These are phyloP conservation scores for Scedosporium aurantiacum DNA, from an alignment of 2,329 filamentous ascomycete genomes.

Conservation along the genomic window DNA sequence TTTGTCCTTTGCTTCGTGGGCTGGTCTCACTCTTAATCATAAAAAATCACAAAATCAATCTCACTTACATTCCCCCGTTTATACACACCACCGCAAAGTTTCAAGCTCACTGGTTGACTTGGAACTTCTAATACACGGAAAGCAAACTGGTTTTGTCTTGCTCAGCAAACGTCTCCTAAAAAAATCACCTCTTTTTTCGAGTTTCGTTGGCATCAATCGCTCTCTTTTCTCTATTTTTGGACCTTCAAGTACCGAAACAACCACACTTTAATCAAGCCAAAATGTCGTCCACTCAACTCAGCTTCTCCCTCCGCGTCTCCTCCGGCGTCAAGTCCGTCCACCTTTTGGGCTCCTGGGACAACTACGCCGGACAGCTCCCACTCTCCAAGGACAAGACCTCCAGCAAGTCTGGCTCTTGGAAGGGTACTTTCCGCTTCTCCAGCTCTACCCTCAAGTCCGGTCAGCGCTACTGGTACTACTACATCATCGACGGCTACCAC, in stretches of 20 bases:
- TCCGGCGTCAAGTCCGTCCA: constrained; percentile 96
- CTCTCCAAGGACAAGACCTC: constrained; percentile 78
- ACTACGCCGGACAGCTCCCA: constrained; percentile 88
- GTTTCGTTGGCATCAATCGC: too few species aligned
- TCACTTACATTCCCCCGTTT: constrained; percentile 10
- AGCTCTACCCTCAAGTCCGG: constrained; percentile 75
- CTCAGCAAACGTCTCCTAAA: constrained; percentile 12
- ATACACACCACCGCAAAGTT: not conserved
- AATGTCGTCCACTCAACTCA: constrained; percentile 58
- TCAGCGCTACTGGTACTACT: constrained; percentile 99
- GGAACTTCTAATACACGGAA: constrained; percentile 1
- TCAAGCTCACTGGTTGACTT: constrained; percentile 9
- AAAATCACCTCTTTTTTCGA: constrained; percentile 18
- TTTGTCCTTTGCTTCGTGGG: constrained; percentile 31
- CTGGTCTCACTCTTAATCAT: constrained; percentile 35
- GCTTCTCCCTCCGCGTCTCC: constrained; percentile 92
- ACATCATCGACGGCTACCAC: constrained; percentile 99
- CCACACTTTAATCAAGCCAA: constrained; percentile 6
- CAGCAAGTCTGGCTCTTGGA: constrained; percentile 84
- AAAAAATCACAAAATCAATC: constrained; percentile 13
- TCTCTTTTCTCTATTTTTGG: constrained; percentile 8
- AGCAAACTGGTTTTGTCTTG: constrained; percentile 13
- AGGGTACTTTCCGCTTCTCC: constrained; percentile 94
- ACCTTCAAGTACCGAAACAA: constrained; percentile 10
- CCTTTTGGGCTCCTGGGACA: constrained; percentile 95